Conservation (phyloP, 139 green algal genomes). For the Limnomonas spitsbergensis region DNA sequence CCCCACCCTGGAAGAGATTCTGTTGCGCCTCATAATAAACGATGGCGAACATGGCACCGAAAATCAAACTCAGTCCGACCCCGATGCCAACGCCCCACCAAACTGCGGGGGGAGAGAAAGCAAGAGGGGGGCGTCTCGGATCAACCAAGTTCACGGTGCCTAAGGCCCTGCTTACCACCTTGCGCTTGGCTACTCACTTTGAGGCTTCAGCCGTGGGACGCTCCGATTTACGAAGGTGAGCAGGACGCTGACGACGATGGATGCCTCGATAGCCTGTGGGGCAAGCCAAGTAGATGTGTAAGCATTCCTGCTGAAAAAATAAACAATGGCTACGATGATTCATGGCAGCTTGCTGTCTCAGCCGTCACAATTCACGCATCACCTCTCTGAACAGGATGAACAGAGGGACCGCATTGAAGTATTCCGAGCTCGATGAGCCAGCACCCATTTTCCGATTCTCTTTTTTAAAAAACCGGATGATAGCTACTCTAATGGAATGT, state of each 20-base stretch:
- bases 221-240: conserved; percentile 46
- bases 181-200: conserved; percentile 24
- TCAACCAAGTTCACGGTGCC: too few relatives aligned
- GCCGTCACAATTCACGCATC: too few relatives aligned
- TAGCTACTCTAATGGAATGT: too few relatives aligned
- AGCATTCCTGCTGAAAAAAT: too few relatives aligned
- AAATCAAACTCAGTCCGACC: conserved; percentile 35
- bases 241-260: conserved; percentile 51
- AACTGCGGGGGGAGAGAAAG: conserved; percentile 28
- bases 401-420: conserved; percentile 46
- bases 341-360: too few relatives aligned
- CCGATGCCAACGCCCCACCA: conserved; percentile 48
- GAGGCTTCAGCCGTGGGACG: conserved; percentile 27
- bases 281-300: too few relatives aligned
- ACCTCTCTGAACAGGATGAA: conserved; percentile 60
- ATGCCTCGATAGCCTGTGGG: conserved; percentile 53
- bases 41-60: conserved; percentile 43
- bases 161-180: background rate
- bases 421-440: too few relatives aligned
- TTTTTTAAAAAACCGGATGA: too few relatives aligned
- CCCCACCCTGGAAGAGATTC: conserved; percentile 37
- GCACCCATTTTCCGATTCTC: too few relatives aligned
- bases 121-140: background rate
- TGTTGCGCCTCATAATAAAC: conserved; percentile 42
- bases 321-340: too few relatives aligned